Evolutionary conservation across 2,329 filamentous ascomycete species (phyloP).

Genomic region (Boeremia lycopersici): DNA sequence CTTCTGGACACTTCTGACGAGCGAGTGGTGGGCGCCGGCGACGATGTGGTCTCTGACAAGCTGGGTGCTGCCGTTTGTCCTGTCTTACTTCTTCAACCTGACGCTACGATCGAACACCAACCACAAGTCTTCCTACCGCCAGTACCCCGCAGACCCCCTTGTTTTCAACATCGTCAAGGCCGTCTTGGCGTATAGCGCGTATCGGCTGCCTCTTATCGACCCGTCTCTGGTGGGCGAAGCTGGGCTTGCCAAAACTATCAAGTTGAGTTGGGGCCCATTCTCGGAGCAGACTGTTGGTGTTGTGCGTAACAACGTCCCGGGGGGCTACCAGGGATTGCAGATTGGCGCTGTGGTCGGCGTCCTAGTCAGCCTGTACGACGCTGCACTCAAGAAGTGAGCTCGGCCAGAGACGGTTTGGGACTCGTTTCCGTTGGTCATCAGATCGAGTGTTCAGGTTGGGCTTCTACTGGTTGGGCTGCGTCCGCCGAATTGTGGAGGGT

Average conservation of each 20-base stretch:
- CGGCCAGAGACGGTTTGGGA: neutral
- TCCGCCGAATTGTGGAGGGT: neutral
- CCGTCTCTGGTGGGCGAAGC: constrained; percentile 25
- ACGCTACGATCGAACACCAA: constrained; percentile 62
- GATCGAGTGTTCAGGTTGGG: neutral
- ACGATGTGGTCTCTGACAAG: constrained; percentile 78
- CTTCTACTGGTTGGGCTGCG: neutral
- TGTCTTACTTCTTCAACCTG: constrained; percentile 91
- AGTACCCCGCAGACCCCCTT: constrained; percentile 78
- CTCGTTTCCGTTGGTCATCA: neutral
- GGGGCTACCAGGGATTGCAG: constrained; percentile 72
- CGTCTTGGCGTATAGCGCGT: constrained; percentile 79
- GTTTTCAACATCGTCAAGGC: constrained; percentile 91
- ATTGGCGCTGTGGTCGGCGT: constrained; percentile 71
- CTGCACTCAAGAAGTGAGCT: constrained; percentile 66
- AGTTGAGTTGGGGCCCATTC: constrained; percentile 59
- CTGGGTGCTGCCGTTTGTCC: constrained; percentile 69
- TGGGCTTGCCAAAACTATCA: constrained; percentile 61
- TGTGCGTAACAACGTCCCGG: constrained; percentile 71
- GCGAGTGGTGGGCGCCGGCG: constrained; percentile 82
- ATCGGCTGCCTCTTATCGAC: constrained; percentile 52
- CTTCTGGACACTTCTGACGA: constrained; percentile 76
- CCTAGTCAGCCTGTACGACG: constrained; percentile 76
- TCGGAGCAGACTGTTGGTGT: constrained; percentile 64
- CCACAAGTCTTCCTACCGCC: constrained; percentile 50